Evolutionary conservation across 805 yeast genomes (phyloP).

Genomic region (Pichia gijzeniarum): DNA sequence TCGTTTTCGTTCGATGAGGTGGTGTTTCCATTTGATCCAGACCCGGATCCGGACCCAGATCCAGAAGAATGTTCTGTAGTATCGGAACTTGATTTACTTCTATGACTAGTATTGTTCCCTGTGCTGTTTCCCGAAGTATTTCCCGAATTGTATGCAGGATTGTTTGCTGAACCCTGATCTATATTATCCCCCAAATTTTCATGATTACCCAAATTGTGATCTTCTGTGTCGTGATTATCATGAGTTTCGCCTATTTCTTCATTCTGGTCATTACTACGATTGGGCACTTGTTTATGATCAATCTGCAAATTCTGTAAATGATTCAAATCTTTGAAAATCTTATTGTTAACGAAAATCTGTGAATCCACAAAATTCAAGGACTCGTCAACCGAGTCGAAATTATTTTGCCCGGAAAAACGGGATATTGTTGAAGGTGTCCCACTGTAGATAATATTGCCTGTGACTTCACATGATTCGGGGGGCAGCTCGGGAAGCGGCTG

Average conservation of each 20-base stretch:
- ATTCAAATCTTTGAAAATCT: background rate
- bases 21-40: background rate
- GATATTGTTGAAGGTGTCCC: too few species aligned
- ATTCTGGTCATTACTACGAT: background rate
- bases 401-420: too few species aligned
- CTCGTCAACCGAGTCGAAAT: conserved; percentile 1
- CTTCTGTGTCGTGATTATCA: background rate
- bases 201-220: too few species aligned
- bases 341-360: background rate
- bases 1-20: conserved; percentile 3
- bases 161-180: too few species aligned
- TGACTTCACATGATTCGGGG: too few species aligned
- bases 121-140: background rate
- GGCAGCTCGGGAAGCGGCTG: conserved; percentile 3
- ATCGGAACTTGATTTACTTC: background rate
- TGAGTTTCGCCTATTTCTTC: background rate
- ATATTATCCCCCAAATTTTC: too few species aligned
- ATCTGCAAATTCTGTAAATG: background rate
- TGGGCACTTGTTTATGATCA: background rate
- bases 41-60: too few species aligned
- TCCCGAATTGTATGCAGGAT: background rate
- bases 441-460: too few species aligned
- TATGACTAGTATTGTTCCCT: background rate
- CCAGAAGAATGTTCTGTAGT: background rate
- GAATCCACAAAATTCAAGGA: conserved; percentile 5